Conservation (phyloP, 805 yeast genomes). For the Saccharomycopsis capsularis region DNA sequence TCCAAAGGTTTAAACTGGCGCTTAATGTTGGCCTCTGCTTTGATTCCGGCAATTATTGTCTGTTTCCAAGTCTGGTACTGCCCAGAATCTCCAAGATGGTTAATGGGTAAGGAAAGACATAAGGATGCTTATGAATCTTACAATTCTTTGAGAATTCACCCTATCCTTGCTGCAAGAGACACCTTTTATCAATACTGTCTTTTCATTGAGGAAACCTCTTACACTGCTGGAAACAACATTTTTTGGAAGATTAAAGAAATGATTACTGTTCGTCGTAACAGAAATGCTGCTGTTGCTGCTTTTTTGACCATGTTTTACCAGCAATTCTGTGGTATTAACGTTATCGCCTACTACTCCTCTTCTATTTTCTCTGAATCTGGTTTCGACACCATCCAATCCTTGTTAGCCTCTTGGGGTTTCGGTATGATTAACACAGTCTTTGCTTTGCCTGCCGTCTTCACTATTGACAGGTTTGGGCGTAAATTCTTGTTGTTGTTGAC, state of each 20-base stretch:
- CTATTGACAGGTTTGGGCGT: constrained; percentile 75
- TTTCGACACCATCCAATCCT: constrained; percentile 51
- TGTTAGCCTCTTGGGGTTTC: constrained; percentile 80
- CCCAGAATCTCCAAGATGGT: constrained; percentile 75
- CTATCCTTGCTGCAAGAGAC: constrained; percentile 63
- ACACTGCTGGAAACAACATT: constrained; percentile 26
- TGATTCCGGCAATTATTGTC: constrained; percentile 58
- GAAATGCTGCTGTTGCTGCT: constrained; percentile 76
- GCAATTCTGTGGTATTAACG: constrained; percentile 82
- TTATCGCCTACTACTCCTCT: constrained; percentile 79
- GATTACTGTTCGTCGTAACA: constrained; percentile 68
- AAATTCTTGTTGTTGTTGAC: constrained; percentile 50
- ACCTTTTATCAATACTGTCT: constrained; percentile 60
- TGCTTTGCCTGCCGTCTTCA: constrained; percentile 75
- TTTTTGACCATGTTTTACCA: constrained; percentile 85
- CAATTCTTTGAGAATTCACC: constrained; percentile 40
- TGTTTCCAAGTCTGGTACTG: constrained; percentile 56
- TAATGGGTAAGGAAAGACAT: constrained; percentile 64
- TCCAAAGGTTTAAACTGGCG: constrained; percentile 51
- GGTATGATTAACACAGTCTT: constrained; percentile 75
- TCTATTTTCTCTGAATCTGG: constrained; percentile 66
- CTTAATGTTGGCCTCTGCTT: constrained; percentile 61
- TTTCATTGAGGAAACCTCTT: constrained; percentile 53
- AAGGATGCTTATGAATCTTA: constrained; percentile 50
- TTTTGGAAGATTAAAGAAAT: constrained; percentile 45